These are phyloP conservation scores for Talaromyces sp. DNA, from an alignment of 2,329 filamentous ascomycete species.

Conservation along the genomic window DNA sequence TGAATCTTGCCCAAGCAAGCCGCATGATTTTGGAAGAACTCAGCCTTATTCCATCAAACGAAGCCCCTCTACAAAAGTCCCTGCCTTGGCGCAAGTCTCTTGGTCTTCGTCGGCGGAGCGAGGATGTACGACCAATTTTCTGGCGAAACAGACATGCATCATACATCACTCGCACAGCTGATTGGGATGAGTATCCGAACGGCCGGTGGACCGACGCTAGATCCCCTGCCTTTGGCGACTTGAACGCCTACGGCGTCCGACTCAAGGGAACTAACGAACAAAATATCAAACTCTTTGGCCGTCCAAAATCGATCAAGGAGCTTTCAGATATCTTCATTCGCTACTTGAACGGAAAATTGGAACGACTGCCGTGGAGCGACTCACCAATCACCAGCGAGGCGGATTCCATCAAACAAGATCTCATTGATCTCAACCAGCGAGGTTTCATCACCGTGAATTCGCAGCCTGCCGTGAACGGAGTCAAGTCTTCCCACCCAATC, in stretches of 20 bases:
- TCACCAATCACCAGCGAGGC: slow-evolving; percentile 78
- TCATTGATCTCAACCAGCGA: slow-evolving; percentile 76
- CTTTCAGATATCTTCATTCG: slow-evolving; percentile 77
- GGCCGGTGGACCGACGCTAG: slow-evolving; percentile 96
- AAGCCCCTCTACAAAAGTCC: slow-evolving; percentile 78
- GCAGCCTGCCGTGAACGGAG: slow-evolving; percentile 88
- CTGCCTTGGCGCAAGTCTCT: slow-evolving; percentile 95
- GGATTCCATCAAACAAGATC: slow-evolving; percentile 67
- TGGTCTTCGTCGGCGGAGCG: slow-evolving; percentile 77
- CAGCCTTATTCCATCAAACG: slow-evolving; percentile 69
- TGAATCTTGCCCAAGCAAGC: slow-evolving; percentile 95
- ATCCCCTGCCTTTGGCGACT: slow-evolving; percentile 90
- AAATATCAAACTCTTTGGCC: slow-evolving; percentile 91
- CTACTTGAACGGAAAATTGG: slow-evolving; percentile 76
- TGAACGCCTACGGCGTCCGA: slow-evolving; percentile 91
- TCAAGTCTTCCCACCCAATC: slow-evolving; percentile 77
- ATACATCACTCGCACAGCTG: slow-evolving; percentile 90
- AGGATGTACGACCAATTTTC: slow-evolving; percentile 97
- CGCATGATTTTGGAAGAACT: slow-evolving; percentile 92
- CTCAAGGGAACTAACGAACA: slow-evolving; percentile 92
- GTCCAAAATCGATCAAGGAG: slow-evolving; percentile 73
- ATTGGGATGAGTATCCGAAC: slow-evolving; percentile 99
- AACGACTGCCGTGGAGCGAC: slow-evolving; percentile 91
- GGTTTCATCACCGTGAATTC: slow-evolving; percentile 96
- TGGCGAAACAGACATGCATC: slow-evolving; percentile 97